Conservation (phyloP, 2,329 filamentous ascomycete species). For the Bipolaris sorokiniana region DNA sequence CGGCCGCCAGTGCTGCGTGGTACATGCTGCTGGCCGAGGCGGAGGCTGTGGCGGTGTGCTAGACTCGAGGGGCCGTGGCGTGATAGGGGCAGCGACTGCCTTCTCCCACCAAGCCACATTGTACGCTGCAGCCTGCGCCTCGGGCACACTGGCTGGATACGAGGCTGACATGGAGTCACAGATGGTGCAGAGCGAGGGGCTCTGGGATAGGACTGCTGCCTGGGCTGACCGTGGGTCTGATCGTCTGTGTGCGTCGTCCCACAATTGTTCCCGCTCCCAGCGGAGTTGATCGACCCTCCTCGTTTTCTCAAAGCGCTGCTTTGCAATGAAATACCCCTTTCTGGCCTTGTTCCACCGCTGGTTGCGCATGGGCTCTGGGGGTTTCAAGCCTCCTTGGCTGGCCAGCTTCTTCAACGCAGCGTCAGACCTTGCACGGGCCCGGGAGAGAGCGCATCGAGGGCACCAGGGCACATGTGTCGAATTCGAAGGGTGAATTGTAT, state of each 20-base stretch:
- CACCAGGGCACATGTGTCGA: slow-evolving; percentile 28
- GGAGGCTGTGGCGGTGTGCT: slow-evolving; percentile 3
- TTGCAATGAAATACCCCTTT: slow-evolving; percentile 23
- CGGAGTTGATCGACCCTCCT: slow-evolving; percentile 25
- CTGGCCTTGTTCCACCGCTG: slow-evolving; percentile 29
- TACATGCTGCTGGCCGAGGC: slow-evolving; percentile 1
- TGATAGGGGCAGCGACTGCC: slow-evolving; percentile 15
- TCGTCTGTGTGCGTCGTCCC: slow-evolving; percentile 27
- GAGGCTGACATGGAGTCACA: slow-evolving; percentile 19
- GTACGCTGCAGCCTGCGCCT: slow-evolving; percentile 11
- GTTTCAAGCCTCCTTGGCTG: slow-evolving; percentile 22
- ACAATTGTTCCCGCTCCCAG: slow-evolving; percentile 30
- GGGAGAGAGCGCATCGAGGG: slow-evolving; percentile 20
- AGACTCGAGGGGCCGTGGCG: slow-evolving; percentile 4
- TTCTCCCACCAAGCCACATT: slow-evolving; percentile 35
- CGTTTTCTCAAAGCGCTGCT: slow-evolving; percentile 17
- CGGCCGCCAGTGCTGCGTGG: not conserved
- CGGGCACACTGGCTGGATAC: slow-evolving; percentile 12
- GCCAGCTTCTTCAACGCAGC: slow-evolving; percentile 18
- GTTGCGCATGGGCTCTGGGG: slow-evolving; percentile 19
- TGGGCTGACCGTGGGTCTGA: slow-evolving; percentile 3
- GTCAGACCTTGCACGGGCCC: slow-evolving; percentile 24
- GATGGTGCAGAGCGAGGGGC: slow-evolving; percentile 13
- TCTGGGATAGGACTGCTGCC: slow-evolving; percentile 16
- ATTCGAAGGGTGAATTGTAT: slow-evolving; percentile 30